phyloP scores from a whole-genome alignment of 2,329 filamentous ascomycete genomes.

The Mariannaea elegans region DNA sequence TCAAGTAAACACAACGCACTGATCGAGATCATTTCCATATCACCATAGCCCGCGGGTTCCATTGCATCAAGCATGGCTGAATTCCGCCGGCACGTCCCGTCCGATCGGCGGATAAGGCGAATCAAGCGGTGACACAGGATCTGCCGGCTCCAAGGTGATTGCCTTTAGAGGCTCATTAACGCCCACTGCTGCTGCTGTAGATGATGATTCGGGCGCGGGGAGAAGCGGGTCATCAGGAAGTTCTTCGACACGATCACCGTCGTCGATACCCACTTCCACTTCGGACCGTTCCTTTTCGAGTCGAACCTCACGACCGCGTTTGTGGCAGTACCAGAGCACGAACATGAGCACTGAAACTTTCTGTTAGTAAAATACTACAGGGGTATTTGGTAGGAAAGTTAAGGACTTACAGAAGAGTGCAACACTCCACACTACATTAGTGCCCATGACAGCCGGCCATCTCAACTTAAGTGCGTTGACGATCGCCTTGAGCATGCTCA shows the following conservation, averaged over 20 bases:
- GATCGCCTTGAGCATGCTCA: constrained; percentile 87
- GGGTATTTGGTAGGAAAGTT: neutral
- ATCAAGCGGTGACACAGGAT: constrained; percentile 26
- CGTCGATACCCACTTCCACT: constrained; percentile 47
- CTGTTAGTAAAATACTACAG: constrained; percentile 3
- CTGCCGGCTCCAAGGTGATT: neutral
- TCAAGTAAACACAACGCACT: constrained; percentile 8
- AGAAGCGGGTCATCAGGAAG: constrained; percentile 58
- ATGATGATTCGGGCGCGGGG: constrained; percentile 43
- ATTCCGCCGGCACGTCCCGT: constrained; percentile 19
- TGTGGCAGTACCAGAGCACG: constrained; percentile 98
- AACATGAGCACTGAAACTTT: constrained; percentile 77
- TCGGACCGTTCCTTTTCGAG: constrained; percentile 67
- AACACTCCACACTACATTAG: constrained; percentile 90
- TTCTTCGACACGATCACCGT: constrained; percentile 56
- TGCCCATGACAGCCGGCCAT: constrained; percentile 91
- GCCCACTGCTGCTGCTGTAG: neutral
- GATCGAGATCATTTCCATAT: constrained; percentile 6
- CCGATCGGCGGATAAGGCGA: constrained; percentile 16
- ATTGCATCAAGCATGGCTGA: constrained; percentile 16
- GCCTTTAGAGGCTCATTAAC: neutral
- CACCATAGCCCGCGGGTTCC: neutral
- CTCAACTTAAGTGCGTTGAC: constrained; percentile 86
- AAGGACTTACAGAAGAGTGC: constrained; percentile 79
- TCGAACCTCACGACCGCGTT: constrained; percentile 86